Conservation (phyloP, 2,329 filamentous ascomycete genomes). For the Hypoxylon sp. region DNA sequence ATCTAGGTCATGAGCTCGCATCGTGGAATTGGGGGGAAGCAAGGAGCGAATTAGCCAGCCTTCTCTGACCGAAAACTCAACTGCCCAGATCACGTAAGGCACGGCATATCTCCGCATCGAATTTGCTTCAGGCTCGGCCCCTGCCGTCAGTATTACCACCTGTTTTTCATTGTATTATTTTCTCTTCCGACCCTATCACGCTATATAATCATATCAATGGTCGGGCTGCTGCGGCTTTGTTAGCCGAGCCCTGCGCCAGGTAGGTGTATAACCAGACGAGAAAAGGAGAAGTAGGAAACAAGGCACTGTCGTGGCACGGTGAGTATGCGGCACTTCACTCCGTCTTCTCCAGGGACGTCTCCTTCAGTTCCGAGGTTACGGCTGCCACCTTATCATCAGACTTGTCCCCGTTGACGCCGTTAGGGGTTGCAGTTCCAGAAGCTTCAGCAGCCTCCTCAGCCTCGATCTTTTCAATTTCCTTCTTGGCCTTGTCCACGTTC, state of each 20-base stretch:
- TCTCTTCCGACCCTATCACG: neutral
- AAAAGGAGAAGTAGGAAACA: neutral
- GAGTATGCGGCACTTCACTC: neutral
- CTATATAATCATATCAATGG: constrained; percentile 8
- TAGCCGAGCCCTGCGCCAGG: neutral
- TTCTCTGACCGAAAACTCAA: constrained; percentile 26
- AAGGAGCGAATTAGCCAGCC: constrained; percentile 17
- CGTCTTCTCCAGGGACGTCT: constrained; percentile 59
- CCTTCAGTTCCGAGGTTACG: constrained; percentile 59
- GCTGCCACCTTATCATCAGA: constrained; percentile 61
- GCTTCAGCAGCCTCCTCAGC: constrained; percentile 64
- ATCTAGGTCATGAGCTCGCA: constrained; percentile 2
- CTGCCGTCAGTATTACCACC: constrained; percentile 6
- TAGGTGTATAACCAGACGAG: neutral
- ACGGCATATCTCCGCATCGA: neutral
- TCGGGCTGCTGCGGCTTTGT: neutral
- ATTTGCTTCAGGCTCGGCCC: constrained; percentile 7
- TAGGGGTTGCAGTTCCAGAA: constrained; percentile 54
- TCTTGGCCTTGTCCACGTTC: constrained; percentile 97
- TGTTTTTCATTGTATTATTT: neutral
- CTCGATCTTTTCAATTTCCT: constrained; percentile 91
- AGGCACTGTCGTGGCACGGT: neutral
- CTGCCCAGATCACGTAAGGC: neutral
- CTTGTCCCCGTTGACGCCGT: constrained; percentile 57
- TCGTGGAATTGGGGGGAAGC: neutral